phyloP scores from a whole-genome alignment of 176 grass and related monocot genomes.

The Guadua angustifolia region DNA sequence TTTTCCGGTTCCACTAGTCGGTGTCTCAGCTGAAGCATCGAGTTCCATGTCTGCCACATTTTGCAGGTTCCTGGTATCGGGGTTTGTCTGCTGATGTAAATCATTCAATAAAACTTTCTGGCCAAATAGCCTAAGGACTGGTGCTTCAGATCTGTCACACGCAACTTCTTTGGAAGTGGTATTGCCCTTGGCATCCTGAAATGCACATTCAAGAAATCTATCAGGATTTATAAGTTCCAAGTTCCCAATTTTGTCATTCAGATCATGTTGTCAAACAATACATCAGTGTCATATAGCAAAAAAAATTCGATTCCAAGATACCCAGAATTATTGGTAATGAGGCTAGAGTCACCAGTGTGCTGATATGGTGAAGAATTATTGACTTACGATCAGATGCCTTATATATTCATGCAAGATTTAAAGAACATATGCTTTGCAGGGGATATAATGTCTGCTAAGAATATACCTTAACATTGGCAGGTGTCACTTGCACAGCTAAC shows the following conservation, averaged over 20 bases:
- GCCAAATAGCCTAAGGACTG: constrained; percentile 72
- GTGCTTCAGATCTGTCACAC: constrained; percentile 41
- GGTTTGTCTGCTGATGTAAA: constrained; percentile 7
- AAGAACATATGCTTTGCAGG: constrained; percentile 26
- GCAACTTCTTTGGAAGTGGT: constrained; percentile 19
- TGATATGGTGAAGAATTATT: constrained; percentile 28
- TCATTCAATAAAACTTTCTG: constrained; percentile 56
- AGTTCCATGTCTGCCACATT: constrained; percentile 33
- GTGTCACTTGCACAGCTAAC: constrained; percentile 32
- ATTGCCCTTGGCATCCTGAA: constrained; percentile 34
- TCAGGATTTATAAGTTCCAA: constrained; percentile 35
- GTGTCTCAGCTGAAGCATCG: constrained; percentile 47
- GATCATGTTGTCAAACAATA: constrained; percentile 1
- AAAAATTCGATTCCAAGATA: constrained; percentile 11
- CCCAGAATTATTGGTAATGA: constrained; percentile 12
- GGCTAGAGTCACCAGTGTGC: neutral
- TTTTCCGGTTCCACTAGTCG: constrained; percentile 25
- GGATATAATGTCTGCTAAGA: neutral
- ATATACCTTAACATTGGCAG: constrained; percentile 44
- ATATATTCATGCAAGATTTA: constrained; percentile 27
- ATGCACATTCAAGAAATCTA: constrained; percentile 1
- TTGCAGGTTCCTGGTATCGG: neutral
- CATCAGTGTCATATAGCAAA: neutral
- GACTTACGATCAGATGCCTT: constrained; percentile 16
- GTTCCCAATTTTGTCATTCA: neutral